Evolutionary conservation across 805 yeast species (phyloP).

Genomic region (Jamesozyma spencerorum): DNA sequence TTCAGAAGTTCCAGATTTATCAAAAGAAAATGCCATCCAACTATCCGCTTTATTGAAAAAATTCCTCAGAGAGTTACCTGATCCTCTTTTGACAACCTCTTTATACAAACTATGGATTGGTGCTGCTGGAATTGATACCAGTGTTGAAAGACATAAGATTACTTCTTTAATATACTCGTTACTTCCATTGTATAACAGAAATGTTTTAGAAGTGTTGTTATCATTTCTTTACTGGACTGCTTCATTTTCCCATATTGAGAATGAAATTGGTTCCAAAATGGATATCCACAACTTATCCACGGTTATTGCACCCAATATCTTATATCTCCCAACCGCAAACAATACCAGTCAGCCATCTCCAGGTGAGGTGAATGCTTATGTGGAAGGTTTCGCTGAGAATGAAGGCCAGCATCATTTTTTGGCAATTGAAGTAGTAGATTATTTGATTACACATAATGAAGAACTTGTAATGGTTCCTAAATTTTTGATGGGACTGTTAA

Average conservation of each 20-base stretch:
- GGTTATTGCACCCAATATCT: slow-evolving; percentile 85
- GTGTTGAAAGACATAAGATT: slow-evolving; percentile 39
- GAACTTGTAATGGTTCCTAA: slow-evolving; percentile 69
- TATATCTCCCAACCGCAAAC: slow-evolving; percentile 36
- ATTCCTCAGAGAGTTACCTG: slow-evolving; percentile 86
- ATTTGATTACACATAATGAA: slow-evolving; percentile 71
- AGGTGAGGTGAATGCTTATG: slow-evolving; percentile 21
- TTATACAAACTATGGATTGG: slow-evolving; percentile 73
- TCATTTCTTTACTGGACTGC: slow-evolving; percentile 92
- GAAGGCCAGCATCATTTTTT: slow-evolving; percentile 68
- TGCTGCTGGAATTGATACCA: slow-evolving; percentile 48
- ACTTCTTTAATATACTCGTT: slow-evolving; percentile 61
- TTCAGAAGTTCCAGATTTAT: slow-evolving; percentile 56
- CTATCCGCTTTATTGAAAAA: slow-evolving; percentile 87
- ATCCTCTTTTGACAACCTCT: slow-evolving; percentile 71
- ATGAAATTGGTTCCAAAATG: slow-evolving; percentile 89
- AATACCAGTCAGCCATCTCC: slow-evolving; percentile 11
- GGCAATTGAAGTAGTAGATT: slow-evolving; percentile 85
- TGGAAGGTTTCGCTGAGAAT: slow-evolving; percentile 34
- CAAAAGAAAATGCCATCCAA: slow-evolving; percentile 77
- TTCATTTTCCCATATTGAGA: slow-evolving; percentile 87
- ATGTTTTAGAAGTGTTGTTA: slow-evolving; percentile 74
- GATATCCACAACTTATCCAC: slow-evolving; percentile 92
- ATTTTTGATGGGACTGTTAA: slow-evolving; percentile 45
- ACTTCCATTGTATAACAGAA: slow-evolving; percentile 75